phyloP scores from a whole-genome alignment of 1,139 yeast genomes.

The Torulaspora pretoriensis region DNA sequence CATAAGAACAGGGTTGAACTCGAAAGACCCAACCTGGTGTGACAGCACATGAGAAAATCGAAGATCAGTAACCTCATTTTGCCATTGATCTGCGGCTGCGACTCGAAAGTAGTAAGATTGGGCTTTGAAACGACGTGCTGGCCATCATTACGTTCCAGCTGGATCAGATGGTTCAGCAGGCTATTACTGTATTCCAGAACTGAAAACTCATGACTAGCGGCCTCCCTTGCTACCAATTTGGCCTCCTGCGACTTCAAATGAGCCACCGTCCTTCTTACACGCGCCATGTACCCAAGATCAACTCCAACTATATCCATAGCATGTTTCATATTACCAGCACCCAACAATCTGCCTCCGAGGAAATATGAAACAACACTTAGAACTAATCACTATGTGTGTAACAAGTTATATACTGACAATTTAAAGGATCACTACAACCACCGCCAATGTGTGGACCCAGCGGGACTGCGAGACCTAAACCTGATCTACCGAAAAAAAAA shows the following conservation, averaged over 20 bases:
- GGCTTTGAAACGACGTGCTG: slow-evolving; percentile 7
- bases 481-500: slow-evolving; percentile 6
- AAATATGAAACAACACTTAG: neutral
- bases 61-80: slow-evolving; percentile 43
- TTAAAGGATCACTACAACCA: slow-evolving; percentile 5
- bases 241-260: slow-evolving; percentile 18
- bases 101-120: slow-evolving; percentile 14
- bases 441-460: slow-evolving; percentile 3
- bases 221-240: slow-evolving; percentile 16
- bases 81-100: slow-evolving; percentile 25
- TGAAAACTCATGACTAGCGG: slow-evolving; percentile 17
- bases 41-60: slow-evolving; percentile 84
- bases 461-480: neutral
- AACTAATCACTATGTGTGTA: neutral
- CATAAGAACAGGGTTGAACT: slow-evolving; percentile 79
- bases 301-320: slow-evolving; percentile 9
- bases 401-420: slow-evolving; percentile 4
- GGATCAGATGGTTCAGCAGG: slow-evolving; percentile 16
- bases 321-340: slow-evolving; percentile 9
- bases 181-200: slow-evolving; percentile 20
- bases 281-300: slow-evolving; percentile 19
- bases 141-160: slow-evolving; percentile 7
- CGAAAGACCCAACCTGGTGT: slow-evolving; percentile 67
- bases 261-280: slow-evolving; percentile 19
- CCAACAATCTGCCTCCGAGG: neutral